A percentile compares a stretch with the other conserved stretches of the same genome.
Conservation (phyloP, 2,329 filamentous ascomycete species). For the Fusarium sulawesiense region DNA sequence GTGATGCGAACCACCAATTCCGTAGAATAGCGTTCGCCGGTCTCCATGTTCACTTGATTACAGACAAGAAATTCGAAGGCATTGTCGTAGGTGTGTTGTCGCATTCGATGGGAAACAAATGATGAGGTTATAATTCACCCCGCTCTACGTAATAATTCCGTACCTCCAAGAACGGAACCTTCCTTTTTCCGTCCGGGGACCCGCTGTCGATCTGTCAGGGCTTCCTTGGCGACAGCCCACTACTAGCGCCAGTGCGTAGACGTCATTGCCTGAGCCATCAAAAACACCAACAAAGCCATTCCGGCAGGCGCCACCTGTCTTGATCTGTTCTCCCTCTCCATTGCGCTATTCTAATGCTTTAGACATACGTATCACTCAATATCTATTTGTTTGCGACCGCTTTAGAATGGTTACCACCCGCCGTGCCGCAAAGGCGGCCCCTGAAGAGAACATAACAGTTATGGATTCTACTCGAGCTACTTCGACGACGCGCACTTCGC, state of each 20-base stretch:
- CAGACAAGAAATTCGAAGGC: fast-evolving
- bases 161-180: constrained; percentile 14
- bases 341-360: constrained; percentile 13
- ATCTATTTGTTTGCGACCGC: neutral
- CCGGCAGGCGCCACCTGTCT: constrained; percentile 15
- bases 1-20: neutral
- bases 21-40: fast-evolving
- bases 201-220: constrained; percentile 1
- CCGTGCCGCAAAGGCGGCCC: constrained; percentile 39
- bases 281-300: constrained; percentile 24
- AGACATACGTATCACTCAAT: neutral
- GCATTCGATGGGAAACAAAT: neutral
- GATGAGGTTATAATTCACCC: constrained; percentile 11
- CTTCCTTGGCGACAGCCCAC: constrained; percentile 29
- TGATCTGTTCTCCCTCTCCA: neutral
- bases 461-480: constrained; percentile 28
- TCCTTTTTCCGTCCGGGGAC: constrained; percentile 33
- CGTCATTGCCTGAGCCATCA: constrained; percentile 42
- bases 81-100: neutral
- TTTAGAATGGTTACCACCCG: constrained; percentile 46
- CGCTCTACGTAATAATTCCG: neutral
- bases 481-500: constrained; percentile 57
- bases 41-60: constrained; percentile 9
- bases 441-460: constrained; percentile 24
- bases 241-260: constrained; percentile 35